phyloP scores from a whole-genome alignment of 768 basidiomycete genomes.

The Glaciozyma martinii region DNA sequence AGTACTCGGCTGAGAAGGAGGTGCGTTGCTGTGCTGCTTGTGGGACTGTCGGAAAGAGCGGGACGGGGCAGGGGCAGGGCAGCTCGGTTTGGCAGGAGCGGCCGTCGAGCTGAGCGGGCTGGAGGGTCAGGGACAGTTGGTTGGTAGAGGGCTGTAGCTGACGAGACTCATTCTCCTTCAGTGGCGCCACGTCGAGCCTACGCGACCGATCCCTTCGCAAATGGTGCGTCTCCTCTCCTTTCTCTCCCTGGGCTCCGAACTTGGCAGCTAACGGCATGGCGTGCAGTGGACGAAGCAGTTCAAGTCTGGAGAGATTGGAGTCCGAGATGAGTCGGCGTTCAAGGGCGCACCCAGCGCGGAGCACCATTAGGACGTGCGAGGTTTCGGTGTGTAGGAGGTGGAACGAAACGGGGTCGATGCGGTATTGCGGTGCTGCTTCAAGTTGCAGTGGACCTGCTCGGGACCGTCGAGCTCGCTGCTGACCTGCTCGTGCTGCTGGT shows the following conservation, averaged over 20 bases:
- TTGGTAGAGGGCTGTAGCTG: background rate
- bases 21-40: slow-evolving; percentile 43
- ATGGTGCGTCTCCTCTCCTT: slow-evolving; percentile 46
- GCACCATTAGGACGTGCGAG: no score
- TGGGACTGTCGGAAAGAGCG: background rate
- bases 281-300: slow-evolving; percentile 51
- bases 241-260: background rate
- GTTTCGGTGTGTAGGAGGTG: no score
- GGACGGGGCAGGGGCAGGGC: background rate
- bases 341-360: slow-evolving; percentile 4
- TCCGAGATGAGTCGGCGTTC: slow-evolving; percentile 27
- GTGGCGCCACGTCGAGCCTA: slow-evolving; percentile 55
- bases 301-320: slow-evolving; percentile 37
- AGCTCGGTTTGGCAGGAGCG: background rate
- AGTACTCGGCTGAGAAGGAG: slow-evolving; percentile 67
- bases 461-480: no score
- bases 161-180: slow-evolving; percentile 34
- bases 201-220: slow-evolving; percentile 68
- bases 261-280: background rate
- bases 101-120: background rate
- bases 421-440: no score
- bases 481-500: no score
- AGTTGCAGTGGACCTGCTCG: no score
- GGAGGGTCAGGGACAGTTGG: background rate
- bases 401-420: no score